Percentiles rank a stretch among this genome's conserved stretches.
These are phyloP conservation scores for Dactylellina haptotyla DNA, from an alignment of 2,329 filamentous ascomycete genomes.

Conservation along the genomic window DNA sequence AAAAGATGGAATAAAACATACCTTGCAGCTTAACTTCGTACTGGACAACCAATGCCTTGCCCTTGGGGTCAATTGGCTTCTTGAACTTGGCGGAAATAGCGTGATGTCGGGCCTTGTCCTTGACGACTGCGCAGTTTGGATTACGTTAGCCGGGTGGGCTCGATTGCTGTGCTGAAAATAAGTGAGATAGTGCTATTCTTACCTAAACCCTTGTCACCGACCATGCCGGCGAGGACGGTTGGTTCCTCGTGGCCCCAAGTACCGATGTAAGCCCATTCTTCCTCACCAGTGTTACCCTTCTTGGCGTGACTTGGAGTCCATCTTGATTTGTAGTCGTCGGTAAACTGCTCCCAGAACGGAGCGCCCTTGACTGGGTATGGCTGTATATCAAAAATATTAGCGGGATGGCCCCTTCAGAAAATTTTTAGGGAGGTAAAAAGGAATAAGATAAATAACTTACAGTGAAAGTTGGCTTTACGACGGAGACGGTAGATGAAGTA, in stretches of 20 bases:
- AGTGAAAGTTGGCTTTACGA: constrained; percentile 83
- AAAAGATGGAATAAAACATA: constrained; percentile 65
- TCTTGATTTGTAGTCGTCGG: constrained; percentile 89
- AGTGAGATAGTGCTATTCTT: constrained; percentile 14
- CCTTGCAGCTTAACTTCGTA: constrained; percentile 99
- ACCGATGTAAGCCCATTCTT: constrained; percentile 97
- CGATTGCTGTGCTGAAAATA: not conserved
- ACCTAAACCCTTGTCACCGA: constrained; percentile 88
- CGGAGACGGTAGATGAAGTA: constrained; percentile 66
- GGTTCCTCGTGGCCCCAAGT: constrained; percentile 98
- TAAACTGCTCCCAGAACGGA: constrained; percentile 98
- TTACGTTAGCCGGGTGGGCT: constrained; percentile 46
- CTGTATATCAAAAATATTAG: constrained; percentile 64
- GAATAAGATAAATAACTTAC: constrained; percentile 68
- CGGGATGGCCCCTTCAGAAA: constrained; percentile 11
- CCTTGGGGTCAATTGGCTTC: constrained; percentile 96
- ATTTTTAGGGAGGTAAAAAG: constrained; percentile 10
- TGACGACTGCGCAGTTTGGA: constrained; percentile 72
- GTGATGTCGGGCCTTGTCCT: constrained; percentile 97
- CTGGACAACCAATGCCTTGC: constrained; percentile 94
- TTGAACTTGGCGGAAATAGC: constrained; percentile 99
- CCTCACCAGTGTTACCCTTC: constrained; percentile 83
- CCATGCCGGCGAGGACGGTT: constrained; percentile 85
- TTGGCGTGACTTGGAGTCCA: constrained; percentile 97
- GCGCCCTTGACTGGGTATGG: constrained; percentile 85